Evolutionary conservation across 805 yeast species (phyloP).

Genomic region (Candida endomychidarum): DNA sequence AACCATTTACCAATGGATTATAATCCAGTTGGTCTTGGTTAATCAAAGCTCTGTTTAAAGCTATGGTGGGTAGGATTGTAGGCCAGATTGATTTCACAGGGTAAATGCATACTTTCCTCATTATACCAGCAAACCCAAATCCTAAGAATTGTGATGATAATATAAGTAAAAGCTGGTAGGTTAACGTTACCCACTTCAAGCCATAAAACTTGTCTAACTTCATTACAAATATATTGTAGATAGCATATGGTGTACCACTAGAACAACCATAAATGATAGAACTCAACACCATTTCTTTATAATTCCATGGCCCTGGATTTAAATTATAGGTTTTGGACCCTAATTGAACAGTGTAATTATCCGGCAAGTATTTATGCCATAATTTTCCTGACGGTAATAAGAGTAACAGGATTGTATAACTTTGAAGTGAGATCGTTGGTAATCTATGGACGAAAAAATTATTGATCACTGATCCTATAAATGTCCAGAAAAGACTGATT

Average conservation of each 20-base stretch:
- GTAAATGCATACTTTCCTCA: constrained; percentile 53
- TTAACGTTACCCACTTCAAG: constrained; percentile 45
- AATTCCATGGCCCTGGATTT: constrained; percentile 45
- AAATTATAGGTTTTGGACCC: constrained; percentile 26
- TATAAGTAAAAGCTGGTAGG: constrained; percentile 53
- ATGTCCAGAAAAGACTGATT: constrained; percentile 41
- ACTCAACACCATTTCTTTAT: constrained; percentile 46
- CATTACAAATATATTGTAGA: constrained; percentile 45
- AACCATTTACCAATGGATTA: constrained; percentile 23
- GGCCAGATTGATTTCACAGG: constrained; percentile 47
- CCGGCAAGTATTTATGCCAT: constrained; percentile 36
- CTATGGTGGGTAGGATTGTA: constrained; percentile 43
- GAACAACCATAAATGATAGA: constrained; percentile 45
- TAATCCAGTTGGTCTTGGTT: constrained; percentile 25
- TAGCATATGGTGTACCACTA: constrained; percentile 41
- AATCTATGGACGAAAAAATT: constrained; percentile 43
- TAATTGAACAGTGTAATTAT: constrained; percentile 21
- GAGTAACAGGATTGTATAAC: constrained; percentile 41
- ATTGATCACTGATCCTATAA: constrained; percentile 40
- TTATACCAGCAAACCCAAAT: constrained; percentile 63
- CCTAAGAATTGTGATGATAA: constrained; percentile 63
- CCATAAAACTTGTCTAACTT: constrained; percentile 43
- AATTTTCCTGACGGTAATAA: constrained; percentile 40
- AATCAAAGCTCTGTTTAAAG: constrained; percentile 42
- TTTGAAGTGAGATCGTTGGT: constrained; percentile 34